Percentiles rank a stretch among this genome's conserved stretches.
These are phyloP conservation scores for Leccinum broughii DNA, from an alignment of 768 basidiomycete genomes.

Conservation along the genomic window DNA sequence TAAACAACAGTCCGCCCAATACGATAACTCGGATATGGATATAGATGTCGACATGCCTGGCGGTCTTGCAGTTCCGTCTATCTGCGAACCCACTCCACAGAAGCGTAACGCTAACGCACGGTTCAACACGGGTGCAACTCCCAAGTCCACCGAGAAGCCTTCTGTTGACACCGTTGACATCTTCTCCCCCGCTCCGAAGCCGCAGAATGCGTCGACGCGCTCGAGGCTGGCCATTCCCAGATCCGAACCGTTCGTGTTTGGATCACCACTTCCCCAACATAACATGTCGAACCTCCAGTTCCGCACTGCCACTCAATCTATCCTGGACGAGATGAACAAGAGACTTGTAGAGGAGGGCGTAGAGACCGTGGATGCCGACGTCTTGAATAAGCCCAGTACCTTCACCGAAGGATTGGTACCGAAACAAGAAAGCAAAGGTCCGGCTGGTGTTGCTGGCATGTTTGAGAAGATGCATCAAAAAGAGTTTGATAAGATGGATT, in stretches of 20 bases:
- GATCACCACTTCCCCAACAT: constrained; percentile 69
- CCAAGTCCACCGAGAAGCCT: constrained; percentile 34
- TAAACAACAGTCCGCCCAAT: constrained; percentile 21
- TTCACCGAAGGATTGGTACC: constrained; percentile 5
- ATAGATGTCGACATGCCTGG: constrained; percentile 40
- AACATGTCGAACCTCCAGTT: constrained; percentile 67
- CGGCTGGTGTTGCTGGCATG: constrained; percentile 29
- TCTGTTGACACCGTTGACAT: constrained; percentile 36
- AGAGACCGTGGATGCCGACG: constrained; percentile 43
- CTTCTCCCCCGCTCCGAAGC: constrained; percentile 41
- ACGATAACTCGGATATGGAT: constrained; percentile 35
- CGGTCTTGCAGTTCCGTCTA: constrained; percentile 21
- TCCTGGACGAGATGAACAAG: constrained; percentile 82
- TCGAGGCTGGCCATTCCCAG: constrained; percentile 25
- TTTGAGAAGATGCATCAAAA: constrained; percentile 65
- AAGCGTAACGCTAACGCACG: constrained; percentile 8
- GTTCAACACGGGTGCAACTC: constrained; percentile 26
- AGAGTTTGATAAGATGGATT: constrained; percentile 76
- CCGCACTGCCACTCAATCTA: constrained; percentile 60
- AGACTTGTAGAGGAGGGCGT: constrained; percentile 62
- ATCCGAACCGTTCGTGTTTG: constrained; percentile 68
- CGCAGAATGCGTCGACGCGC: constrained; percentile 15
- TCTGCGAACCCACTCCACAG: constrained; percentile 24
- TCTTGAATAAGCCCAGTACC: constrained; percentile 39
- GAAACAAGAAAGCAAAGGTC: constrained; percentile 26